Conservation (phyloP, 2,329 filamentous ascomycete species). For the Niveomyces coronatus region DNA sequence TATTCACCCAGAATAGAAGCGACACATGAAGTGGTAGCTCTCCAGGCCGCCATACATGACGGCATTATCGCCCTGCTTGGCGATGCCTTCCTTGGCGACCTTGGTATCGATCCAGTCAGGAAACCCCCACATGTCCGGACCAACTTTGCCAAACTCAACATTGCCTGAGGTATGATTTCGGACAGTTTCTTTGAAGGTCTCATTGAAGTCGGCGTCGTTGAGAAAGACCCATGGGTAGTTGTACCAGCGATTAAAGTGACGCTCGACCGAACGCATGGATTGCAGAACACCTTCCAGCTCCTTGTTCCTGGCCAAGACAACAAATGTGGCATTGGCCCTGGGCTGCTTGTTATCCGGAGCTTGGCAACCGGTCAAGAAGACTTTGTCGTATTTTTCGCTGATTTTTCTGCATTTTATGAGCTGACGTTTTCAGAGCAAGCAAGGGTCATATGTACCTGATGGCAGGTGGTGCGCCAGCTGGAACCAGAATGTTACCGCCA, state of each 20-base stretch:
- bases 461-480: conserved; percentile 74
- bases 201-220: conserved; percentile 95
- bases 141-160: conserved; percentile 92
- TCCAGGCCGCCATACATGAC: conserved; percentile 99
- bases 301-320: conserved; percentile 91
- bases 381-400: conserved; percentile 92
- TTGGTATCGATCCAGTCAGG: conserved; percentile 94
- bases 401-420: conserved; percentile 59
- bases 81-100: conserved; percentile 89
- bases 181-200: conserved; percentile 81
- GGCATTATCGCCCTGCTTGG: conserved; percentile 89
- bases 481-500: conserved; percentile 73
- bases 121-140: conserved; percentile 86
- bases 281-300: conserved; percentile 93
- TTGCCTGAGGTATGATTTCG: conserved; percentile 77
- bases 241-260: conserved; percentile 98
- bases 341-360: conserved; percentile 69
- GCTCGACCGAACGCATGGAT: conserved; percentile 93
- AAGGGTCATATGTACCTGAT: conserved; percentile 57
- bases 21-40: conserved; percentile 98
- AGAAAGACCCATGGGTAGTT: conserved; percentile 98
- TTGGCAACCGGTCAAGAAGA: conserved; percentile 84
- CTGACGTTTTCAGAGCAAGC: not conserved
- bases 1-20: conserved; percentile 90
- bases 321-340: conserved; percentile 87